Conservation (phyloP, 805 yeast genomes). For the Metschnikowia reukaufii region DNA sequence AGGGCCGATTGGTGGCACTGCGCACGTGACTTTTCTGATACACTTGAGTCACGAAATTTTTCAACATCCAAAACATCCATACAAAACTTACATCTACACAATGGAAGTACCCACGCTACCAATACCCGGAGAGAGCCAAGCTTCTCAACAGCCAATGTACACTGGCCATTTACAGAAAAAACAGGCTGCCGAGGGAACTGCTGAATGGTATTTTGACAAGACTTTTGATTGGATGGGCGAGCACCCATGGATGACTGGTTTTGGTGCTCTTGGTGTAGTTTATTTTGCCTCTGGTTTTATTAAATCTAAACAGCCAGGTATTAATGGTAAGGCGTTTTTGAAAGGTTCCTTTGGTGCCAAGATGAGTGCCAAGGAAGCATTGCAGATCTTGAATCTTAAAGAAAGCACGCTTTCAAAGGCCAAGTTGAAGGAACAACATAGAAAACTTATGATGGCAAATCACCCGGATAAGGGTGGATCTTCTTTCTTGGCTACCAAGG, state of each 20-base stretch:
- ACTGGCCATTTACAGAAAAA: conserved; percentile 44
- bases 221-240: conserved; percentile 59
- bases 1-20: conserved; percentile 5
- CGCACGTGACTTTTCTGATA: conserved; percentile 10
- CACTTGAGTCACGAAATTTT: conserved; percentile 5
- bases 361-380: conserved; percentile 86
- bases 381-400: conserved; percentile 74
- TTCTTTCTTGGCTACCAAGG: conserved; percentile 83
- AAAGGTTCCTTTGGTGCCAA: conserved; percentile 93
- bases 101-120: conserved; percentile 58
- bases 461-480: conserved; percentile 97
- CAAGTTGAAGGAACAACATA: conserved; percentile 73
- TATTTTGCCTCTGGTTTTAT: conserved; percentile 67
- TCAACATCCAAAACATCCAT: not conserved
- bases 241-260: conserved; percentile 73
- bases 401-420: conserved; percentile 63
- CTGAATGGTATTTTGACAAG: conserved; percentile 66
- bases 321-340: conserved; percentile 62
- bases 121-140: conserved; percentile 49
- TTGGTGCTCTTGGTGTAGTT: conserved; percentile 65
- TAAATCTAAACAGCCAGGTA: conserved; percentile 67
- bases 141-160: conserved; percentile 24
- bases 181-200: conserved; percentile 44
- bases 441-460: conserved; percentile 80
- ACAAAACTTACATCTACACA: conserved; percentile 21